phyloP scores from a whole-genome alignment of 192 early-diverging fungal species.

The Podila clonocystis region DNA sequence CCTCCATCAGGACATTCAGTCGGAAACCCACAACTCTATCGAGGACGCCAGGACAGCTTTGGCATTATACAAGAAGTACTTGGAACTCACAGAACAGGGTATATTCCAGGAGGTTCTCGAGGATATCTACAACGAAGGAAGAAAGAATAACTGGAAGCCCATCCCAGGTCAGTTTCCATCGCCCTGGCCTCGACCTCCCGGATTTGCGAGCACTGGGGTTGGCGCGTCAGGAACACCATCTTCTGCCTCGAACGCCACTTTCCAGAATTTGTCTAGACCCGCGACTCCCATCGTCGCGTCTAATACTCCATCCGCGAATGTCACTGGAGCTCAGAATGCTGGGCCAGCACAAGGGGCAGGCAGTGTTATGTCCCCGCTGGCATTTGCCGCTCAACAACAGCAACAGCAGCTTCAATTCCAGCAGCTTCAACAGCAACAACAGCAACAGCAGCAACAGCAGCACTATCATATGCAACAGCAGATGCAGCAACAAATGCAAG shows the following conservation, averaged over 20 bases:
- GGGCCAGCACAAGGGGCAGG: neutral
- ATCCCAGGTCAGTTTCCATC: conserved; percentile 52
- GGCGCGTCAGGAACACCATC: neutral
- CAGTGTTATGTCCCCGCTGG: neutral
- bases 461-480: conserved; percentile 6
- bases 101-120: conserved; percentile 80
- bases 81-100: conserved; percentile 68
- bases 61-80: conserved; percentile 84
- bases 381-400: conserved; percentile 2
- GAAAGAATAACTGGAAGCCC: conserved; percentile 63
- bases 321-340: neutral
- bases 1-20: conserved; percentile 85
- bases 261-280: conserved; percentile 29
- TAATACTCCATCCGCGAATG: neutral
- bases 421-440: conserved; percentile 10
- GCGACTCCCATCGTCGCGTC: conserved; percentile 12
- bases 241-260: conserved; percentile 6
- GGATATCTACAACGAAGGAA: conserved; percentile 85
- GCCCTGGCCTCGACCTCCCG: conserved; percentile 27
- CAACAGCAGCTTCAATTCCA: conserved; percentile 14
- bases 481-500: conserved; percentile 11
- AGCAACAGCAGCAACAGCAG: neutral
- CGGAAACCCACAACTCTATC: conserved; percentile 90
- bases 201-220: neutral
- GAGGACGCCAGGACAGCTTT: conserved; percentile 93